Evolutionary conservation across 1,139 yeast genomes (phyloP).

Genomic region (Lodderomyces oxycetoniae): DNA sequence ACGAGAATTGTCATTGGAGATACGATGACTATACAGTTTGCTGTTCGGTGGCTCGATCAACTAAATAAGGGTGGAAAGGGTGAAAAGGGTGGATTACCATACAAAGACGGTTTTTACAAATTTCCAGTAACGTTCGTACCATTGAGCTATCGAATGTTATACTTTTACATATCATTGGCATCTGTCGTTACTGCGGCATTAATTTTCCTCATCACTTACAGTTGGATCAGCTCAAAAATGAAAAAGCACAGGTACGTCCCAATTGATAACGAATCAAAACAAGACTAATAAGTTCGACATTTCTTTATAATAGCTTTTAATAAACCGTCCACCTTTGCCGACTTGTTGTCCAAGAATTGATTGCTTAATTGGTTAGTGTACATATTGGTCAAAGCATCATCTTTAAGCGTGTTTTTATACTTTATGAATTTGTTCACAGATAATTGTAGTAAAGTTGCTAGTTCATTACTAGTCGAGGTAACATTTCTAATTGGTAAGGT

Average conservation of each 20-base stretch:
- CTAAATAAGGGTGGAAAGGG: conserved; percentile 18
- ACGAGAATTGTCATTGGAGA: conserved; percentile 66
- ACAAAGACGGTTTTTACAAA: conserved; percentile 39
- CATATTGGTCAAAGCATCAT: conserved; percentile 38
- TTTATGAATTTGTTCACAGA: conserved; percentile 71
- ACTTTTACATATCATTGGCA: conserved; percentile 22
- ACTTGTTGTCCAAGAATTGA: conserved; percentile 35
- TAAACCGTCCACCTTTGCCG: conserved; percentile 5
- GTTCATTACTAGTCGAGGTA: conserved; percentile 33
- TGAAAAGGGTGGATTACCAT: conserved; percentile 27
- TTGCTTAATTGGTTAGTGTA: conserved; percentile 30
- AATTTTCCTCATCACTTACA: conserved; percentile 24
- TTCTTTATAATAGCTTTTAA: conserved; percentile 4
- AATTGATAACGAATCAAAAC: conserved; percentile 29
- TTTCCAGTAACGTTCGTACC: conserved; percentile 31
- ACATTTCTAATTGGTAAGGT: conserved; percentile 68
- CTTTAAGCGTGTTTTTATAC: conserved; percentile 42
- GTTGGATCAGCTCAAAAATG: conserved; percentile 19
- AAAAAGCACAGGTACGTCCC: conserved; percentile 18
- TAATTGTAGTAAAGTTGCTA: conserved; percentile 58
- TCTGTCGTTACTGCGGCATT: conserved; percentile 23
- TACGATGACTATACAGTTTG: conserved; percentile 51
- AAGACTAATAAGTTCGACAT: conserved; percentile 18
- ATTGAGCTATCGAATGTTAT: conserved; percentile 23
- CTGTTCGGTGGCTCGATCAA: conserved; percentile 53